These are phyloP conservation scores for Botrytis aclada DNA, from an alignment of 2,329 filamentous ascomycete species.

Conservation along the genomic window DNA sequence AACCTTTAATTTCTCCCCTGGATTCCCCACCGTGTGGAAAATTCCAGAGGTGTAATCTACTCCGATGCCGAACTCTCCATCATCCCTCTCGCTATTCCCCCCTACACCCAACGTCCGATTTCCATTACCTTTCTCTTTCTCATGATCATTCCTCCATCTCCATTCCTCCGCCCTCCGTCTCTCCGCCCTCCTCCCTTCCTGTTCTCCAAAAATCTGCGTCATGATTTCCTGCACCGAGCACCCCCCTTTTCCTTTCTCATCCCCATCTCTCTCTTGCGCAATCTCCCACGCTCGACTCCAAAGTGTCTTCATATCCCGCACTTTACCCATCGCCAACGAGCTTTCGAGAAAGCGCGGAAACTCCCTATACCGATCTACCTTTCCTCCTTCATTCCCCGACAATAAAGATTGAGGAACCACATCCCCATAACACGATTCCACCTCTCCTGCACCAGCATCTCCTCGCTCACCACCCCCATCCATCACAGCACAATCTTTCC, in stretches of 20 bases:
- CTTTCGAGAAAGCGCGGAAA: slow-evolving; percentile 49
- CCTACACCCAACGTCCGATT: neutral
- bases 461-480: slow-evolving; percentile 33
- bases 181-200: slow-evolving; percentile 47
- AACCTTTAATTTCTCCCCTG: neutral
- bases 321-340: slow-evolving; percentile 49
- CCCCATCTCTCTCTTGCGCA: neutral
- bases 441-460: slow-evolving; percentile 40
- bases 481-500: slow-evolving; percentile 47
- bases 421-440: slow-evolving; percentile 48
- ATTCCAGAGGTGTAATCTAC: neutral
- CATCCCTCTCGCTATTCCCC: neutral
- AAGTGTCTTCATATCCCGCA: slow-evolving; percentile 46
- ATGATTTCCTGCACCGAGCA: slow-evolving; percentile 35
- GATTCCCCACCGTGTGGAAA: neutral
- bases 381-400: slow-evolving; percentile 46
- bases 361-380: slow-evolving; percentile 41
- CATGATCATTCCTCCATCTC: neutral
- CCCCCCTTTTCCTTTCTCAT: neutral
- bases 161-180: neutral
- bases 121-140: neutral
- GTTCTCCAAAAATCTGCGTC: slow-evolving; percentile 50
- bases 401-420: slow-evolving; percentile 50
- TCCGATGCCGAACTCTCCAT: slow-evolving; percentile 8
- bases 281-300: slow-evolving; percentile 39